Evolutionary conservation across 139 green algal genomes (phyloP).

Genomic region (Tetradesmus lagerheimii): DNA sequence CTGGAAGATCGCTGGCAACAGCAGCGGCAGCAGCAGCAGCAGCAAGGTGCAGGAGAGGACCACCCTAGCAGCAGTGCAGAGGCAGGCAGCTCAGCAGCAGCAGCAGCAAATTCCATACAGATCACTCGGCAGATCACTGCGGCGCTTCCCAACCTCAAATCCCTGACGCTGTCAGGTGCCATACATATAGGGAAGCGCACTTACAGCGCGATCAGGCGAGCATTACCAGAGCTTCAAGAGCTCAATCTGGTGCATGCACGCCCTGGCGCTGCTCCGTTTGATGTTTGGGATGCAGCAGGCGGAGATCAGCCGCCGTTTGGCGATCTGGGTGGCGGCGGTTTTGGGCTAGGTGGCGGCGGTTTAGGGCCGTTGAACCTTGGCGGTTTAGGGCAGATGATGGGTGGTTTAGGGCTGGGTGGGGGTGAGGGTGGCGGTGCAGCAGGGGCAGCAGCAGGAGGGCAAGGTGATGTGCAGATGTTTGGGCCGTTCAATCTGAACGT

Average conservation of each 20-base stretch:
- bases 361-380: not conserved
- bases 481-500: not conserved
- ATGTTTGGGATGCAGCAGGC: conserved; percentile 13
- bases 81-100: conserved; percentile 14
- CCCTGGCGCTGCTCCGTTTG: conserved; percentile 19
- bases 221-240: not conserved
- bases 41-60: not conserved
- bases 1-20: not conserved
- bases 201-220: not conserved
- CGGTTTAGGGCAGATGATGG: not conserved
- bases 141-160: conserved; percentile 5
- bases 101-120: not conserved
- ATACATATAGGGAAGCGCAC: not conserved
- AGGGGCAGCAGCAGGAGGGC: not conserved
- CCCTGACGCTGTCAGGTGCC: not conserved
- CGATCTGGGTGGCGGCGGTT: not conserved
- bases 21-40: conserved; percentile 1
- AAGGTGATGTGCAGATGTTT: not conserved
- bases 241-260: conserved; percentile 25
- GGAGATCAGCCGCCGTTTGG: not conserved
- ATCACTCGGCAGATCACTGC: not conserved
- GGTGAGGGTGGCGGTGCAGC: not conserved
- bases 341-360: not conserved
- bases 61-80: not conserved
- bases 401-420: not conserved